These are phyloP conservation scores for Cyclocybe cylindracea DNA, from an alignment of 768 basidiomycete genomes.

Conservation along the genomic window DNA sequence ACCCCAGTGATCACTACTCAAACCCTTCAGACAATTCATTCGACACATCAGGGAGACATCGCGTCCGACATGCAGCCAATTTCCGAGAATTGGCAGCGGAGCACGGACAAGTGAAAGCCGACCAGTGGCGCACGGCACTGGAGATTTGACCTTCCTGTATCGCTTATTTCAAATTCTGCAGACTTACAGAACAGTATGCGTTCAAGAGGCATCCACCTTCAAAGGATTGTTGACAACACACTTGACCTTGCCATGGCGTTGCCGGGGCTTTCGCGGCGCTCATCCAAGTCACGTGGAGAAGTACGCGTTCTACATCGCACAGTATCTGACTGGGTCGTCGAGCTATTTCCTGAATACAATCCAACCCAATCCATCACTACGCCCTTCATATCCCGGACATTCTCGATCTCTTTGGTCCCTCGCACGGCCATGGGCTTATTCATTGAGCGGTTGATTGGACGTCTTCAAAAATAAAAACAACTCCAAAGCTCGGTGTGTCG, in stretches of 20 bases:
- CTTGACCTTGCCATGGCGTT: constrained; percentile 17
- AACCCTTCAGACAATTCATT: background rate
- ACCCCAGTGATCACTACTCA: no score
- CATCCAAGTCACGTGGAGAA: constrained; percentile 9
- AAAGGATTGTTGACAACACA: constrained; percentile 12
- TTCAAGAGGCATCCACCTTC: background rate
- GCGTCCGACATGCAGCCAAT: background rate
- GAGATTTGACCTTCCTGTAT: constrained; percentile 23
- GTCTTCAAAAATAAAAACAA: constrained; percentile 15
- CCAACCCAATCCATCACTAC: no score
- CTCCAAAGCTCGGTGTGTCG: constrained; percentile 9
- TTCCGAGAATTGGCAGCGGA: no score
- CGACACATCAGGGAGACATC: constrained; percentile 3
- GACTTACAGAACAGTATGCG: background rate
- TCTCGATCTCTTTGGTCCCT: constrained; percentile 28
- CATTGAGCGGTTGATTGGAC: constrained; percentile 13
- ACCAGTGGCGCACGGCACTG: constrained; percentile 21
- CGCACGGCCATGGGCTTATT: constrained; percentile 16
- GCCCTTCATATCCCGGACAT: constrained; percentile 29
- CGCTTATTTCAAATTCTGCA: constrained; percentile 4
- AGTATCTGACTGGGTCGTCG: no score
- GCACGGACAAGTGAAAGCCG: constrained; percentile 24
- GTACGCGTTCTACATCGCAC: no score
- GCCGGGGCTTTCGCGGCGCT: constrained; percentile 8
- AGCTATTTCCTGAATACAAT: no score